Conservation (phyloP, 345 rosid species). For the Streptanthus diversifolius region DNA sequence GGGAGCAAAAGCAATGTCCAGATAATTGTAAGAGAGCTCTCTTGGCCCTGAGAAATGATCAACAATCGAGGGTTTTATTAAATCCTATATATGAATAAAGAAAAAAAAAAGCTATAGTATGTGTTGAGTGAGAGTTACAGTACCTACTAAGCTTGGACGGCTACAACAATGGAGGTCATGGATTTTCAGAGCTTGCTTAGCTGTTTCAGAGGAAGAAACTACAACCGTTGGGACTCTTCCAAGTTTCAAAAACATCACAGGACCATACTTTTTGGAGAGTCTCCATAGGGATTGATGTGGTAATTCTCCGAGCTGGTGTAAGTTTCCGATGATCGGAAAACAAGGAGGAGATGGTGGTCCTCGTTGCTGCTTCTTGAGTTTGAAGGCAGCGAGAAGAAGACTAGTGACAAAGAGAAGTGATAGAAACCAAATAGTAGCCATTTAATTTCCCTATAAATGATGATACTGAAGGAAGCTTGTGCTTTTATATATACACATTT, state of each 20-base stretch:
- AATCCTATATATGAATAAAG: neutral
- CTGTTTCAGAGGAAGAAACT: slow-evolving; percentile 28
- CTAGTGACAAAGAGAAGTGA: neutral
- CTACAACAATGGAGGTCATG: slow-evolving; percentile 28
- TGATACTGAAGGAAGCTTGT: neutral
- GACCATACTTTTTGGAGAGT: slow-evolving; percentile 33
- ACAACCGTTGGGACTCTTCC: slow-evolving; percentile 29
- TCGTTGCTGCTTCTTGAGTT: slow-evolving; percentile 16
- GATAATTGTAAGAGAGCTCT: slow-evolving; percentile 43
- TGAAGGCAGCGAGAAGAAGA: slow-evolving; percentile 20
- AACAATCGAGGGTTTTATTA: neutral
- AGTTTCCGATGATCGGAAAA: slow-evolving; percentile 40
- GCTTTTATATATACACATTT: neutral
- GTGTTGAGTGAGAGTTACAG: neutral
- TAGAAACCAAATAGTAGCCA: slow-evolving; percentile 10
- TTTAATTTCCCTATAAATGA: neutral
- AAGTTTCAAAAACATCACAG: slow-evolving; percentile 33
- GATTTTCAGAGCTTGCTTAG: slow-evolving; percentile 18
- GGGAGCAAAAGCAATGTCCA: slow-evolving; percentile 48
- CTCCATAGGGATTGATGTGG: slow-evolving; percentile 38
- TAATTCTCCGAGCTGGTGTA: slow-evolving; percentile 31
- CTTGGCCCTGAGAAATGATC: slow-evolving; percentile 21
- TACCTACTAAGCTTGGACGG: slow-evolving; percentile 23
- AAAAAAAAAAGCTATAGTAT: neutral
- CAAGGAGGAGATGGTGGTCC: slow-evolving; percentile 23